Conservation (phyloP, 176 grass and related monocot species). For the Canna indica region DNA sequence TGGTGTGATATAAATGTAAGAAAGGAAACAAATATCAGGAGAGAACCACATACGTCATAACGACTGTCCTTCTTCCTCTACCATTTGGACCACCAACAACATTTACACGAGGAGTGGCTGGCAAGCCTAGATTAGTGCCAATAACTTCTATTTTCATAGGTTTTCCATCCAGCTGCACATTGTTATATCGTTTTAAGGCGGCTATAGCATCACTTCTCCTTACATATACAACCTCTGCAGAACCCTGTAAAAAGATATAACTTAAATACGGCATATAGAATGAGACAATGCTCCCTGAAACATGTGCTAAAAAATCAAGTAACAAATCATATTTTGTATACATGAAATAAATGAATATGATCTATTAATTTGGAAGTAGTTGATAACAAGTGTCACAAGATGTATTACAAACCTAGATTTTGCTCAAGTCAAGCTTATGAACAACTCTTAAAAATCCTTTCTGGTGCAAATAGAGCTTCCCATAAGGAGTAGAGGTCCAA, state of each 20-base stretch:
- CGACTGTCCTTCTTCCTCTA: conserved; percentile 72
- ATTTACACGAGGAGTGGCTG: conserved; percentile 40
- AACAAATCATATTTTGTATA: too few relatives aligned
- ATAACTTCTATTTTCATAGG: conserved; percentile 90
- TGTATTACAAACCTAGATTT: too few relatives aligned
- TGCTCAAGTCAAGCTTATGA: too few relatives aligned
- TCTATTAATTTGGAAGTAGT: too few relatives aligned
- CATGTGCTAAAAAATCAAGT: not conserved
- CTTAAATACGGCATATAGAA: too few relatives aligned
- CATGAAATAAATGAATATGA: too few relatives aligned
- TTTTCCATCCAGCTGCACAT: conserved; percentile 89
- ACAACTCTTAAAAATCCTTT: too few relatives aligned
- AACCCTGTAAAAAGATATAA: conserved; percentile 52
- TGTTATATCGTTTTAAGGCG: conserved; percentile 85
- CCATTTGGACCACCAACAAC: conserved; percentile 46
- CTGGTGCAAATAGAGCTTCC: too few relatives aligned
- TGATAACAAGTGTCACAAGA: too few relatives aligned
- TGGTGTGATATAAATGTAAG: not conserved
- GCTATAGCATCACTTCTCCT: conserved; percentile 77
- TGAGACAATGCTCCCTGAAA: too few relatives aligned
- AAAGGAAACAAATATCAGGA: not conserved
- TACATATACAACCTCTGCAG: conserved; percentile 79
- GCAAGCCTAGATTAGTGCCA: conserved; percentile 53
- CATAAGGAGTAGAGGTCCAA: too few relatives aligned
- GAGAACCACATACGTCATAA: conserved; percentile 63